phyloP scores from a whole-genome alignment of 2,329 filamentous ascomycete genomes.

The Xylariaceae sp. region DNA sequence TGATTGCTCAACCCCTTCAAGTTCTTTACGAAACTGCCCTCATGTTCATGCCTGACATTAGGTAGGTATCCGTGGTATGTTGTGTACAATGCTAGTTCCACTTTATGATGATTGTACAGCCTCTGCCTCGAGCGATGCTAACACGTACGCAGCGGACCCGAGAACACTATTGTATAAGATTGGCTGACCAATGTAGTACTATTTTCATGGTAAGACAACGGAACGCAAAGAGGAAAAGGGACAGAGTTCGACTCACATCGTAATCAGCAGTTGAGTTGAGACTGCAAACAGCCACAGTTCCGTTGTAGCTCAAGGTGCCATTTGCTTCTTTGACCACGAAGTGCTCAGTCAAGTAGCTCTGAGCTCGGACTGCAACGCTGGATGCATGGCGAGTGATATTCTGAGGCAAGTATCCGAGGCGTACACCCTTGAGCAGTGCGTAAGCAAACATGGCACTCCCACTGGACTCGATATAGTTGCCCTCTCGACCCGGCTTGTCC shows the following conservation, averaged over 20 bases:
- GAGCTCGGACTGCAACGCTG: conserved; percentile 15
- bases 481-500: conserved; percentile 19
- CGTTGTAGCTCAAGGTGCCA: conserved; percentile 30
- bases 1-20: too few species aligned
- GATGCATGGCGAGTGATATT: conserved; percentile 3
- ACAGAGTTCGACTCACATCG: conserved; percentile 22
- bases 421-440: conserved; percentile 33
- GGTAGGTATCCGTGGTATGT: too few species aligned
- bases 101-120: conserved; percentile 1
- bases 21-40: too few species aligned
- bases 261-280: conserved; percentile 39
- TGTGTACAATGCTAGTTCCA: not conserved
- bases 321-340: conserved; percentile 27
- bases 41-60: too few species aligned
- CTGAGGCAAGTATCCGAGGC: conserved; percentile 31
- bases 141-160: conserved; percentile 34
- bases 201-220: conserved; percentile 13
- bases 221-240: not conserved
- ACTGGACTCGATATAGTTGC: conserved; percentile 37
- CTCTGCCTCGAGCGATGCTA: conserved; percentile 37
- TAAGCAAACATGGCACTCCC: conserved; percentile 35
- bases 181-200: conserved; percentile 37
- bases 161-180: conserved; percentile 36
- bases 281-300: conserved; percentile 38
- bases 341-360: conserved; percentile 21